phyloP scores from a whole-genome alignment of 208 protist species.

The Sergeia podlipaevii region DNA sequence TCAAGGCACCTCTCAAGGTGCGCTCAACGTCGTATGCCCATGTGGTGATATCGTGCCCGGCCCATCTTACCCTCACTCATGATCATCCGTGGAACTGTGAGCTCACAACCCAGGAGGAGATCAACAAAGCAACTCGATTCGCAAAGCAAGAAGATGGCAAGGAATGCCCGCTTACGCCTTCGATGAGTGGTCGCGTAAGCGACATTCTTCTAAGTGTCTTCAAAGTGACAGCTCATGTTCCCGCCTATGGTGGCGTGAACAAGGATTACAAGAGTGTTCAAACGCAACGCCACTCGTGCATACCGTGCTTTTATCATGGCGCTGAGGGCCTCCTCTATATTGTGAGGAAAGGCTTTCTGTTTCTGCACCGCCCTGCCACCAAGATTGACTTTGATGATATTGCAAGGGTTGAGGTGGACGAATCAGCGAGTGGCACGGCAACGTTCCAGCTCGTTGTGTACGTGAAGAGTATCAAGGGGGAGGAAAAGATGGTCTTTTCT shows the following conservation, averaged over 20 bases:
- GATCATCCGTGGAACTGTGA: constrained; percentile 74
- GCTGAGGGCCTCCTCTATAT: constrained; percentile 77
- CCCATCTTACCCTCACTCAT: constrained; percentile 49
- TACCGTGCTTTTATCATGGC: constrained; percentile 71
- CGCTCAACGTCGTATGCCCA: constrained; percentile 75
- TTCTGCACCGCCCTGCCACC: constrained; percentile 76
- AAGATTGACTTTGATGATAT: constrained; percentile 50
- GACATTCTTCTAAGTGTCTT: constrained; percentile 79
- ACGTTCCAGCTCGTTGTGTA: constrained; percentile 79
- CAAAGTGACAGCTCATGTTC: constrained; percentile 72
- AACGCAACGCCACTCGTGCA: constrained; percentile 40
- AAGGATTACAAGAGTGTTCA: constrained; percentile 71
- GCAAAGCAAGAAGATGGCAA: constrained; percentile 16
- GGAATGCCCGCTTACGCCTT: constrained; percentile 46
- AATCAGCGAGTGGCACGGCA: constrained; percentile 49
- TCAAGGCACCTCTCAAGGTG: constrained; percentile 67
- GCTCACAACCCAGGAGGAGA: constrained; percentile 74
- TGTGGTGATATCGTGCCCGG: constrained; percentile 77
- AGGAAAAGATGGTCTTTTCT: constrained; percentile 67
- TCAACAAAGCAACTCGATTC: constrained; percentile 33
- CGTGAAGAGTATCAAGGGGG: constrained; percentile 16
- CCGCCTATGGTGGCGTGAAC: constrained; percentile 71
- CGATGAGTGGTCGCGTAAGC: constrained; percentile 77
- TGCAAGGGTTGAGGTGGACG: constrained; percentile 56
- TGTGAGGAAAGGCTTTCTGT: constrained; percentile 68